Conservation (phyloP, 2,329 filamentous ascomycete genomes). For the Graphilbum fragrans region DNA sequence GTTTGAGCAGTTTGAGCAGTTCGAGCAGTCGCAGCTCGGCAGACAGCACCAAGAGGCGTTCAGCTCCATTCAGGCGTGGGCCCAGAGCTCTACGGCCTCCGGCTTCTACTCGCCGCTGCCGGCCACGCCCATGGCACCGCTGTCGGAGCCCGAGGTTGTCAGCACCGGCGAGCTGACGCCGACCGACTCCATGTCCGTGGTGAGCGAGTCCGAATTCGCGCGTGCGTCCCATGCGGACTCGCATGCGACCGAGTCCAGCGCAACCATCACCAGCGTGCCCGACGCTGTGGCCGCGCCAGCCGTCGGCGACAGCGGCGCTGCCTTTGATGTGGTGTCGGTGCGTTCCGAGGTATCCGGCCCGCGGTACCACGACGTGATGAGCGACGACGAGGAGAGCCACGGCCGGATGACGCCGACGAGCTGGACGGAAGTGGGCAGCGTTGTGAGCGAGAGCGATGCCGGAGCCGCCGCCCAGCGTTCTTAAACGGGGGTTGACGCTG, state of each 20-base stretch:
- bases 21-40: neutral
- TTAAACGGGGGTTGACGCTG: neutral
- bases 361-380: constrained; percentile 39
- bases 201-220: constrained; percentile 34
- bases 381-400: constrained; percentile 39
- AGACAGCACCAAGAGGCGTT: constrained; percentile 42
- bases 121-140: constrained; percentile 32
- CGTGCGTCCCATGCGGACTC: neutral
- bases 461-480: neutral
- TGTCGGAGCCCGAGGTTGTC: constrained; percentile 39
- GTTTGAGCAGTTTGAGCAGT: too few relatives aligned
- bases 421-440: constrained; percentile 55
- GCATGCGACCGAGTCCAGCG: too few relatives aligned
- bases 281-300: constrained; percentile 23
- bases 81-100: constrained; percentile 32
- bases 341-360: neutral
- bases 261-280: neutral
- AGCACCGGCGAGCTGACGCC: constrained; percentile 45
- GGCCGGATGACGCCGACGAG: constrained; percentile 47
- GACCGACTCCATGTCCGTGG: constrained; percentile 43
- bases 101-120: constrained; percentile 52
- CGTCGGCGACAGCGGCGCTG: neutral
- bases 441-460: constrained; percentile 43
- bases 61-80: constrained; percentile 54
- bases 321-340: neutral